Percentiles rank a stretch among this genome's conserved stretches.
Evolutionary conservation across 495 filamentous ascomycete genomes (phyloP).

Genomic region (Annulohypoxylon moriforme): DNA sequence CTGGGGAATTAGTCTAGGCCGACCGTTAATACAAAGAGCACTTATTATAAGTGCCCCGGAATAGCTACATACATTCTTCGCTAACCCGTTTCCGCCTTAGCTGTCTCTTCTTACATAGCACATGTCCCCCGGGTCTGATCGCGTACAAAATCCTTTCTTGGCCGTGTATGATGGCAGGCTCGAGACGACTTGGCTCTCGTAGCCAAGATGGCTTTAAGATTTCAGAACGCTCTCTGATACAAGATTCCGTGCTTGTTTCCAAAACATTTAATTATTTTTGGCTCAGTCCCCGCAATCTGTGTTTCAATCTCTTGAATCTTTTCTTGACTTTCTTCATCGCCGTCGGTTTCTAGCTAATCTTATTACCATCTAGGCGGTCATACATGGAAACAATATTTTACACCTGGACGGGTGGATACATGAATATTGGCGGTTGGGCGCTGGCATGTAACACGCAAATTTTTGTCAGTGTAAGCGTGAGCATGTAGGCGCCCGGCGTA

Average conservation of each 20-base stretch:
- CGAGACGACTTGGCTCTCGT: constrained; percentile 43
- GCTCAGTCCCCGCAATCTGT: constrained; percentile 32
- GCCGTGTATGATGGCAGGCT: constrained; percentile 30
- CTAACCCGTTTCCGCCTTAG: not conserved
- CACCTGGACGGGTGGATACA: not conserved
- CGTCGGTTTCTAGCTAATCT: not conserved
- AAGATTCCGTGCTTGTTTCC: constrained; percentile 20
- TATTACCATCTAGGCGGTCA: not conserved
- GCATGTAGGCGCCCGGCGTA: constrained; percentile 26
- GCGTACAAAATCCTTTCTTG: constrained; percentile 13
- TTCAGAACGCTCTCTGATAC: constrained; percentile 42
- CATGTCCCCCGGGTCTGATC: constrained; percentile 14
- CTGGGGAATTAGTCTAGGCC: not conserved
- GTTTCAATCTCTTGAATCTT: constrained; percentile 30
- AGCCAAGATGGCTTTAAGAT: constrained; percentile 40
- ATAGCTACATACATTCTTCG: not conserved
- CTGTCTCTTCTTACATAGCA: not conserved
- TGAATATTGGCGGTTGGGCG: constrained; percentile 1
- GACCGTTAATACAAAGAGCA: not conserved
- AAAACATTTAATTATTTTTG: constrained; percentile 34
- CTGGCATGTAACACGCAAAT: not conserved
- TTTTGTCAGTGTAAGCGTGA: not conserved
- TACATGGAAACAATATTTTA: constrained; percentile 26
- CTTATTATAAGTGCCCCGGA: not conserved
- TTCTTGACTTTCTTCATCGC: not conserved